Evolutionary conservation across 169 alveolate genomes (phyloP), one percentile per base, ranked within the genome.

Genomic region (Plasmodium yoelii): DNA sequence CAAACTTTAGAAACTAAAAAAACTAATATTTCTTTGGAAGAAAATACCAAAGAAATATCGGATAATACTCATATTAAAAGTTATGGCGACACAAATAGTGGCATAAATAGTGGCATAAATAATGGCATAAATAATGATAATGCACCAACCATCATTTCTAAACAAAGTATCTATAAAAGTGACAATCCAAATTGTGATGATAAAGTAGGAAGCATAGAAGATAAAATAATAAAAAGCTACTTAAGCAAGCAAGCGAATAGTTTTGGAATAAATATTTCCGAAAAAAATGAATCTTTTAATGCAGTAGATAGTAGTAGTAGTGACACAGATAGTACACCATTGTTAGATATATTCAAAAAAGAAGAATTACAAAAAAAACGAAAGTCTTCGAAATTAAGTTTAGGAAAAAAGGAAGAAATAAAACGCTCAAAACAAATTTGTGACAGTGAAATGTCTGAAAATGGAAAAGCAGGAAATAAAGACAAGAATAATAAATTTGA

Each of bases 211-310:
- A 34, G 39, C 7, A 39, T 44, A 13, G 75, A 75, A 26, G 74
- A 75, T 47, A 75, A 61, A 61, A 75, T 75, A 61, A 61, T 75
- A 47, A 75, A 49, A 56, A 75, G 60, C 19, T 75, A 75, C 49
- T 42, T 75, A 68, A 75, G 73, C 42, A 59, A 75, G 24, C 88
- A 65, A 53, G 63, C 63, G 56, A 75, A 28, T 19, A 26, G 28
- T 51, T 34, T 75, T 12, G 70, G 59, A 18, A 22, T 47, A 19
- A 44, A 26, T 65, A 7, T 10, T 19, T 47, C 22, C 22, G 46
- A 39, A n/a, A 65, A 65, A 56, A 49, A 56, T 42, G 22, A 75
- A 7, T 18, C 47, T 1, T 18, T 46, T 65, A 63, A 22, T 7
- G 28, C 34, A 13, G 63, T 60, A 13, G 44, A 19, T 6, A 74